Evolutionary conservation across 2,329 filamentous ascomycete species (phyloP), one percentile per base, ranked within the genome.

Genomic region (Hypoxylon sp.): DNA sequence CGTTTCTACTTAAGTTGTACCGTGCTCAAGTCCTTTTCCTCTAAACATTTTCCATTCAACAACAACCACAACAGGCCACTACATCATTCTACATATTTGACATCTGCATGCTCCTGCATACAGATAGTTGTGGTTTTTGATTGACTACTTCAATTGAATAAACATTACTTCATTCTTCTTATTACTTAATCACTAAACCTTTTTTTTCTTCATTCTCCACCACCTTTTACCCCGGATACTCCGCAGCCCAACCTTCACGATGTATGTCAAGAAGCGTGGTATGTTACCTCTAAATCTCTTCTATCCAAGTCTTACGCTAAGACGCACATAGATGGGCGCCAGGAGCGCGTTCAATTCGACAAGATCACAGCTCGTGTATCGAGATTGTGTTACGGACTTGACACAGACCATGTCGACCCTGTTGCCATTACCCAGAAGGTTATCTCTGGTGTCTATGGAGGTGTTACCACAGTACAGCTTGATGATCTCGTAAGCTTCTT

Each of bases 291-390:
- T 2, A n/a, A 30, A n/a, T 49, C 38, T 60, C 21, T 59, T 59
- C 45, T 7, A 17, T 19, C 41, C 1, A 2, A 51, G 9, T 5
- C 32, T 50, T 32, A 17, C 28, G 21, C 75, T 77, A 43, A 77
- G 46, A 43, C 21, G 11, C 21, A 9, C 14, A 10, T 61, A 98
- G 96, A 99, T 88, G 95, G 95, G 84, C 96, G 96, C 87, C 97
- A 98, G 86, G 96, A 99, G 88, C 96, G 96, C 82, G 96, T 99
- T 73, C 96, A 99, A 82, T 99, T 99, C 86, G 96, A 99, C 88
- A 99, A 99, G 86, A 99, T 99, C 89, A 98, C 96, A 78, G 96
- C 96, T 77, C 94, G 96, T 82, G 96, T 99, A 74, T 98, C 96
- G 50, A 90, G 96, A 78, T 87, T 99, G 79, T 99, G 96, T 88